Evolutionary conservation across 2,329 filamentous ascomycete species (phyloP), one percentile per base, ranked within the genome.

Genomic region (Pseudopyrenochaeta lycopersici): DNA sequence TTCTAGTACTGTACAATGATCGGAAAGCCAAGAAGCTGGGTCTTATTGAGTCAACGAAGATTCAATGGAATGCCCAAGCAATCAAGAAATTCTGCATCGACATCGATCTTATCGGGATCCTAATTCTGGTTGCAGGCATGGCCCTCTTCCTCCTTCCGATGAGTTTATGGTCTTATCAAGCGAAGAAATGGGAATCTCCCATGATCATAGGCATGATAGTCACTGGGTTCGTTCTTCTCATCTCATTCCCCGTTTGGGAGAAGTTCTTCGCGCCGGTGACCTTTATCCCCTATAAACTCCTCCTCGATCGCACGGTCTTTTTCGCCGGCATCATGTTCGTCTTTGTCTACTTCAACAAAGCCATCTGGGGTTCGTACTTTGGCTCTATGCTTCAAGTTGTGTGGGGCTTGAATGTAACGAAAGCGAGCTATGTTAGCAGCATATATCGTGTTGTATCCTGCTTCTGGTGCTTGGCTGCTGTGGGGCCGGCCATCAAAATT

Each of bases 141-240:
- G 79, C 83, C 0, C 73, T 90, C 7, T 85, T 91, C 65, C 76
- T 92, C n/a, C 82, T 92, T 7, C 86, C 89, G 0, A 85, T 92
- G 69, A 86, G 80, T 20, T 78, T 91, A 27, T 68, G 64, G 55
- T 66, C 66, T n/a, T 62, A 60, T 17, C 60, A 41, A 63, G 67
- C 43, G 50, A 60, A 62, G 58, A 30, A 62, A 58, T 78, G 75
- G 75, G 45, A 50, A 6, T 63, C 68, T 10, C 54, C 60, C 3
- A 60, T 60, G 58, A 75, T 79, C 52, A 74, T 78, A 50, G 62
- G 64, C 52, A 73, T 77, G 67, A 57, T 77, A 4, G 63, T 77
- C 11, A 45, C 73, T 20, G 74, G 75, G 9, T 56, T 73, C 51
- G 12, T 70, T n/a, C 52, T 68, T 2, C 62, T 78, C 14, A 50